phyloP scores from a whole-genome alignment of 2,329 filamentous ascomycete species.

The Paecilomyces formosus region DNA sequence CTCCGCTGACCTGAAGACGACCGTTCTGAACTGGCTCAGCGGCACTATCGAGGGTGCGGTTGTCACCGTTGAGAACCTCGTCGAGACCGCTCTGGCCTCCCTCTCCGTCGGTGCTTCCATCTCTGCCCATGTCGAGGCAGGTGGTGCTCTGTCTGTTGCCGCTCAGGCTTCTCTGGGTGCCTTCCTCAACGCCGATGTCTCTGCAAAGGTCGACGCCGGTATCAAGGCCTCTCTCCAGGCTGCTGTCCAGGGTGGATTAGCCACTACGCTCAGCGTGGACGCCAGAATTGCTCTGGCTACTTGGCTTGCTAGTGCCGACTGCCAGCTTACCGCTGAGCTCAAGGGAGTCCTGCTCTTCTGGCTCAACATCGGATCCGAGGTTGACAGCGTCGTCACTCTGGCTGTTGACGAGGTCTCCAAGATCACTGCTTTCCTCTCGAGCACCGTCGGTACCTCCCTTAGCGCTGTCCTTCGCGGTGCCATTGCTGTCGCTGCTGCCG shows the following conservation, averaged over 20 bases:
- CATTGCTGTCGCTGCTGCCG: slow-evolving; percentile 21
- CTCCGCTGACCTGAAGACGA: slow-evolving; percentile 18
- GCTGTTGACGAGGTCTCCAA: slow-evolving; percentile 18
- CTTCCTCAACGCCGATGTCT: slow-evolving; percentile 24
- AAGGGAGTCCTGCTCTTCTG: slow-evolving; percentile 30
- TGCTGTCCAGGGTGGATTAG: slow-evolving; percentile 21
- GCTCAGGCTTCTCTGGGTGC: slow-evolving; percentile 22
- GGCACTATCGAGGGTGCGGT: slow-evolving; percentile 20
- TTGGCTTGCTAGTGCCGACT: slow-evolving; percentile 24
- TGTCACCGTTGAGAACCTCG: slow-evolving; percentile 18
- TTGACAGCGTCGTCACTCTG: slow-evolving; percentile 20
- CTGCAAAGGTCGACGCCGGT: slow-evolving; percentile 18
- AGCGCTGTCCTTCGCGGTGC: slow-evolving; percentile 24
- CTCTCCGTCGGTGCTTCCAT: slow-evolving; percentile 27
- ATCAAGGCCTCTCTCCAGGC: slow-evolving; percentile 21
- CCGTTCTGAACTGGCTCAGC: slow-evolving; percentile 25
- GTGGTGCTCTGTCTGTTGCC: slow-evolving; percentile 19
- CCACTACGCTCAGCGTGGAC: slow-evolving; percentile 18
- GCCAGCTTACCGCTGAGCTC: slow-evolving; percentile 26
- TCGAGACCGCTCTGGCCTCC: slow-evolving; percentile 19
- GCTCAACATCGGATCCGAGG: slow-evolving; percentile 23
- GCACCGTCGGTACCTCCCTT: slow-evolving; percentile 18
- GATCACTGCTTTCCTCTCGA: slow-evolving; percentile 22
- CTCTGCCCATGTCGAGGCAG: slow-evolving; percentile 18
- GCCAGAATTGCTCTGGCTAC: slow-evolving; percentile 21